phyloP scores from a whole-genome alignment of 2,329 filamentous ascomycete genomes.

The Tolypocladium ovalisporum region DNA sequence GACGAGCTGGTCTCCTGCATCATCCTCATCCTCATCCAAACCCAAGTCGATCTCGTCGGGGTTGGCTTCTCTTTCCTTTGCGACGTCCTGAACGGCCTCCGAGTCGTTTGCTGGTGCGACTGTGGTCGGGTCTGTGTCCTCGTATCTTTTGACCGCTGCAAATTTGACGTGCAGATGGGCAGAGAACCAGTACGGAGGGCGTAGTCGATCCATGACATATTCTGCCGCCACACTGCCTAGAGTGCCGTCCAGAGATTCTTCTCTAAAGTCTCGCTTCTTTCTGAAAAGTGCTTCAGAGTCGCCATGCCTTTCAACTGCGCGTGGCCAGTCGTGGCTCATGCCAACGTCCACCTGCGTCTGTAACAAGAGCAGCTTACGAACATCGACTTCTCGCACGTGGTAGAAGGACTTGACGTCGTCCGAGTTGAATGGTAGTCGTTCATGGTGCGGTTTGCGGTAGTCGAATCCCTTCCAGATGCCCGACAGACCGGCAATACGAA shows the following conservation, averaged over 20 bases:
- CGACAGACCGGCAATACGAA: constrained; percentile 81
- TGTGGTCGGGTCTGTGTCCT: constrained; percentile 15
- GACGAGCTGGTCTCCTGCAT: not conserved
- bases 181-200: constrained; percentile 83
- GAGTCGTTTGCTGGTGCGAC: not conserved
- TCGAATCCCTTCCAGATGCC: constrained; percentile 93
- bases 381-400: constrained; percentile 79
- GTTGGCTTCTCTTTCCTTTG: constrained; percentile 32
- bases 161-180: constrained; percentile 91
- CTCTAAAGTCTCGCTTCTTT: constrained; percentile 62
- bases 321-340: constrained; percentile 93
- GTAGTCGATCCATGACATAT: constrained; percentile 68
- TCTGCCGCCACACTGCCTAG: constrained; percentile 73
- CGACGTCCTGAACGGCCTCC: not conserved
- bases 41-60: constrained; percentile 63
- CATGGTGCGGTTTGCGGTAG: constrained; percentile 73
- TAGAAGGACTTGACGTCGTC: constrained; percentile 76
- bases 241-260: constrained; percentile 63
- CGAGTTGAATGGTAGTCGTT: constrained; percentile 72
- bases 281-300: constrained; percentile 57
- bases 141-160: constrained; percentile 53
- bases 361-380: constrained; percentile 78
- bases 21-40: constrained; percentile 33
- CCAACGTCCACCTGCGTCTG: constrained; percentile 85
- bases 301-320: constrained; percentile 68